Evolutionary conservation across 495 filamentous ascomycete genomes (phyloP).

Genomic region (Aspergillus heteromorphus): DNA sequence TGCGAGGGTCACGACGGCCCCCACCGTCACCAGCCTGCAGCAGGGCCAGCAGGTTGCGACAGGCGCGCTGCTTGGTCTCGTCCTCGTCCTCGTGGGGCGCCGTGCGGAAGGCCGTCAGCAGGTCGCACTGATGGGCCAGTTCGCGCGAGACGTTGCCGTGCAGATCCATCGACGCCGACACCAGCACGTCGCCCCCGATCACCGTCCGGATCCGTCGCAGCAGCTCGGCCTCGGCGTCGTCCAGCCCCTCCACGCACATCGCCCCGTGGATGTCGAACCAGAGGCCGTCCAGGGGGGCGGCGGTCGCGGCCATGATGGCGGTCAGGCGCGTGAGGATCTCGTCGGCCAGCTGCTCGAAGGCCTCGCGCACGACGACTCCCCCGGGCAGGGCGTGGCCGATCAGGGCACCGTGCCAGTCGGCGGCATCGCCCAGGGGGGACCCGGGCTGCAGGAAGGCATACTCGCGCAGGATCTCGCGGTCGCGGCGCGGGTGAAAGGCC

Average conservation of each 20-base stretch:
- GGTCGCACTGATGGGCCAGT: slow-evolving; percentile 45
- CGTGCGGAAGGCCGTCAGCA: slow-evolving; percentile 54
- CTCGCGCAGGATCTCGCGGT: slow-evolving; percentile 39
- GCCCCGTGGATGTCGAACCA: slow-evolving; percentile 59
- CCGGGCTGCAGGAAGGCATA: slow-evolving; percentile 42
- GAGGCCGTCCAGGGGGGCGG: slow-evolving; percentile 38
- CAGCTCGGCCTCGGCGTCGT: slow-evolving; percentile 49
- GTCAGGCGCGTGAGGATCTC: slow-evolving; percentile 45
- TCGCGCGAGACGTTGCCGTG: slow-evolving; percentile 53
- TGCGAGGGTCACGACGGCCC: no score
- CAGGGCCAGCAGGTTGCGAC: slow-evolving; percentile 48
- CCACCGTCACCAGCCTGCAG: no score
- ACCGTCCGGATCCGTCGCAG: slow-evolving; percentile 42
- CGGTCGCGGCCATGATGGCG: slow-evolving; percentile 24
- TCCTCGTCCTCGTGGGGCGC: slow-evolving; percentile 48
- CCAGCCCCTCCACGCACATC: slow-evolving; percentile 50
- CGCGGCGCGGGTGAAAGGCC: slow-evolving; percentile 49
- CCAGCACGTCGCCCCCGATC: slow-evolving; percentile 43
- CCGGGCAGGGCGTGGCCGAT: slow-evolving; percentile 53
- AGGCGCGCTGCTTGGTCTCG: slow-evolving; percentile 52
- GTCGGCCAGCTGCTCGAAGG: slow-evolving; percentile 42
- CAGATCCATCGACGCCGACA: slow-evolving; percentile 54
- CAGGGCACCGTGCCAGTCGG: slow-evolving; percentile 46
- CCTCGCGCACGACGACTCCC: slow-evolving; percentile 41
- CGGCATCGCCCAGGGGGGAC: slow-evolving; percentile 36